A percentile compares a stretch with the other conserved stretches of the same genome.
These are phyloP conservation scores for Glycine tomentella DNA, from an alignment of 306 rosid genomes.

Conservation along the genomic window DNA sequence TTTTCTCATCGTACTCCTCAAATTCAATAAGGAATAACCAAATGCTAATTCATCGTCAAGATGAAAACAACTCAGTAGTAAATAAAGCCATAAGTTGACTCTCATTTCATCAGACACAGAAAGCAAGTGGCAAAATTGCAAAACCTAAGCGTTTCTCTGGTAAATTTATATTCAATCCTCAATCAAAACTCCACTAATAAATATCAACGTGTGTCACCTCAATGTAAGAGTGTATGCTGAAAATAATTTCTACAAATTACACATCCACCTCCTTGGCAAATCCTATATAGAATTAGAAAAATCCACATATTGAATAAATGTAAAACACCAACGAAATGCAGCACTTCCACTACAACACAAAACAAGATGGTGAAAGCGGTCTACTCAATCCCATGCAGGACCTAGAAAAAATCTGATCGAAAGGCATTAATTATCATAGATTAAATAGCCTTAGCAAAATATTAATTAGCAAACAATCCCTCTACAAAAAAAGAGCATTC, in stretches of 20 bases:
- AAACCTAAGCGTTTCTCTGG: slow-evolving; percentile 1
- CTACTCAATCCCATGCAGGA: too few relatives aligned
- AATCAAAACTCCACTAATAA: slow-evolving; percentile 8
- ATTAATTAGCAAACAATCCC: neutral
- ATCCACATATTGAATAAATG: neutral
- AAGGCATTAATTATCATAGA: too few relatives aligned
- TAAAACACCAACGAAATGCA: slow-evolving; percentile 14
- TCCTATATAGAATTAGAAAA: neutral
- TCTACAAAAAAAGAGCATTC: neutral
- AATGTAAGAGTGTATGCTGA: slow-evolving; percentile 11
- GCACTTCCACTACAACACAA: neutral
- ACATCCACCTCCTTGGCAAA: neutral
- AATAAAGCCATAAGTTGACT: slow-evolving; percentile 13
- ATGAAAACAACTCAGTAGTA: slow-evolving; percentile 10
- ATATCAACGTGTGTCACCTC: neutral
- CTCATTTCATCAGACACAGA: slow-evolving; percentile 23
- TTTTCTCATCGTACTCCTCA: neutral
- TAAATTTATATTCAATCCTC: slow-evolving; percentile 1
- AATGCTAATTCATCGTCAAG: slow-evolving; percentile 15
- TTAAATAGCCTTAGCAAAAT: neutral
- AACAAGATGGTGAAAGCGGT: too few relatives aligned
- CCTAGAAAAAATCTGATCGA: neutral
- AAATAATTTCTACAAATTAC: slow-evolving; percentile 1
- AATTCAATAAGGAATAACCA: slow-evolving; percentile 20
- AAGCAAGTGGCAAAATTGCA: neutral